Conservation (phyloP, 208 protist species). For the Blechomonas ayalai region DNA sequence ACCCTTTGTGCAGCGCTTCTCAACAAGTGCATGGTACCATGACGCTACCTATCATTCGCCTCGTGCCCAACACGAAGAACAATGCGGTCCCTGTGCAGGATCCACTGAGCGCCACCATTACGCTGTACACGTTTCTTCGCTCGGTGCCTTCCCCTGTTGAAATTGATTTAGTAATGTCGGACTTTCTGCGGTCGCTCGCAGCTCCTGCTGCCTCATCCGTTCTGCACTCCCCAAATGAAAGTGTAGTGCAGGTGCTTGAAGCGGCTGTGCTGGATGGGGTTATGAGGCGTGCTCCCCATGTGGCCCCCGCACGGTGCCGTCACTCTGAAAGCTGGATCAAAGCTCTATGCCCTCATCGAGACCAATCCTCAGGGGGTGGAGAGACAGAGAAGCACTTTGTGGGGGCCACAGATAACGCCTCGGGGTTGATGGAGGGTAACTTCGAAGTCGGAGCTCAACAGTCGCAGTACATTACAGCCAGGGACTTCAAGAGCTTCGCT, state of each 20-base stretch:
- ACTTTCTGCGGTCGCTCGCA: constrained; percentile 33
- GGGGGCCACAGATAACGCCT: too few relatives aligned
- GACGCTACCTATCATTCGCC: constrained; percentile 62
- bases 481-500: too few relatives aligned
- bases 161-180: constrained; percentile 29
- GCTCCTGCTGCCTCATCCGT: constrained; percentile 1
- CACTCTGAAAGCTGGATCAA: constrained; percentile 3
- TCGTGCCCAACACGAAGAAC: constrained; percentile 29
- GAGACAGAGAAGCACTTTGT: too few relatives aligned
- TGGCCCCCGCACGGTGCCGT: constrained; percentile 24
- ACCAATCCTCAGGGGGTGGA: too few relatives aligned
- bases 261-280: constrained; percentile 32
- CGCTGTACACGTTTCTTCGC: constrained; percentile 77
- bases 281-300: constrained; percentile 31
- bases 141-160: constrained; percentile 45
- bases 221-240: constrained; percentile 15
- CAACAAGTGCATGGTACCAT: too few relatives aligned
- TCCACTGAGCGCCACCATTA: constrained; percentile 36
- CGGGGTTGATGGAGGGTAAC: too few relatives aligned
- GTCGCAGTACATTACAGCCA: not conserved
- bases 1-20: too few relatives aligned
- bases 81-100: constrained; percentile 39
- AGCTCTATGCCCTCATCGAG: too few relatives aligned
- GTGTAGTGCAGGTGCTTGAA: constrained; percentile 32
- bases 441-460: too few relatives aligned